Base-by-base conservation (phyloP, 768 basidiomycete genomes). In the Lanmaoa rubissima region DNA sequence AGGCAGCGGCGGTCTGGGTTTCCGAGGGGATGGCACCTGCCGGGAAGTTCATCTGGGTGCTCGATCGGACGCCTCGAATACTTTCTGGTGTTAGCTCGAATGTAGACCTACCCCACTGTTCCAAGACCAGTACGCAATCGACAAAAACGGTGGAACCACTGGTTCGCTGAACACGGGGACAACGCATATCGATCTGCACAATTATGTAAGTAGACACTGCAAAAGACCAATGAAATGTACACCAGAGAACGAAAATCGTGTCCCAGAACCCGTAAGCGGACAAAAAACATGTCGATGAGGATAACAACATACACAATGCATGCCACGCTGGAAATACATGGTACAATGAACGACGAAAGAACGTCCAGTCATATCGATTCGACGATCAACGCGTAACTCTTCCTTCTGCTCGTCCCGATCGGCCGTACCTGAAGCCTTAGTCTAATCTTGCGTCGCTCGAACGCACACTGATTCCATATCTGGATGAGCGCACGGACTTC, bases 401-500 rank as follows among this genome's bases (percentile, higher is more conserved):
- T 50, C 55, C 21, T 61, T 16, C 41, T 26, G n/a, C 41, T 54
- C n/a, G 21, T n/a, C 19, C 51, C 56, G 28, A 35, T 41, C 19
- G 40, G 39, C n/a, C 21, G 55, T 19, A 48, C 39, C 24, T 56
- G 60, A 6, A 73, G 61, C 16, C 45, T 52, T 28, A 62, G 68
- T 8, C 55, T 54, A 42, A 71, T 52, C 53, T 69, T 71, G 36
- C 70, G 69, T 32, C 70, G 62, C 56, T 73, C 69, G 13, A 71
- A 66, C 5, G 70, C 70, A 55, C 70, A 66, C 51, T 71, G 60
- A 24, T 73, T 71, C 70, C 70, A 71, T 14, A 73, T 54, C 17
- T 54, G 42, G 11, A 71, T 43, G 32, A 71, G 60, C 8, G 69
- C 68, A 47, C 59, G 54, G 32, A 73, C 65, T 36, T 71, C 63